Base-by-base conservation (phyloP, 495 filamentous ascomycete species). In the Penicillium cinerascens region DNA sequence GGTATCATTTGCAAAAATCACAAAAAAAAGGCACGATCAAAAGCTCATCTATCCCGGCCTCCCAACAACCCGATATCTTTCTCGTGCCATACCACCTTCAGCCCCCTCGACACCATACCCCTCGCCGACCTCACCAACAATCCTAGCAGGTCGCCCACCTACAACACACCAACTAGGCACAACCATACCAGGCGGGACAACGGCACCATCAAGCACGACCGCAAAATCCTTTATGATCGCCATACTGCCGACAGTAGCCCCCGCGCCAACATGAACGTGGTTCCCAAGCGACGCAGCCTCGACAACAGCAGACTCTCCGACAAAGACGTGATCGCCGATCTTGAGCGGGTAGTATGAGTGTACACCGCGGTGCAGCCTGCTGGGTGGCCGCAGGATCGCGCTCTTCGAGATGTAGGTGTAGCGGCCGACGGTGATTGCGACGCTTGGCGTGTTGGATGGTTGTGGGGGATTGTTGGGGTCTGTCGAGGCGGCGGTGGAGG, bases 181-280 rank as follows among this genome's bases (percentile, higher is more conserved):
- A 11, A 97, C 89, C 85, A 95, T 96, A 49, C 88, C 87, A 15
- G 83, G 76, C 7, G 93, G 87, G 16, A 98, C 79, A 40, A 96
- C 85, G 5, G 85, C 82, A 10, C 86, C 87, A 55, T 95, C 88
- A 50, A 97, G 74, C 45, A 98, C 85, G 54, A 83, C 82, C 29
- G 89, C 87, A 67, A 86, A 89, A 64, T 97, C 92, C 69, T 95
- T 96, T 58, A 98, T 80, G 36, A 97, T 92, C 35, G 83, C 84
- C 66, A 96, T 89, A 61, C 88, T 86, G 49, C 89, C 88, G 37
- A 98, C 69, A 5, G 87, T 86, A 27, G 81, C 84, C 37, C 82
- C 79, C 17, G 76, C 76, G 17, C 88, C 92, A 58, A 98, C 86
- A 59, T 88, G 78, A 6, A 96, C 92, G 72, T 96, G 89, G 44